Evolutionary conservation across 192 early-diverging fungal genomes (phyloP), one percentile per base, ranked within the genome.

Genomic region (Lobosporangium transversale): DNA sequence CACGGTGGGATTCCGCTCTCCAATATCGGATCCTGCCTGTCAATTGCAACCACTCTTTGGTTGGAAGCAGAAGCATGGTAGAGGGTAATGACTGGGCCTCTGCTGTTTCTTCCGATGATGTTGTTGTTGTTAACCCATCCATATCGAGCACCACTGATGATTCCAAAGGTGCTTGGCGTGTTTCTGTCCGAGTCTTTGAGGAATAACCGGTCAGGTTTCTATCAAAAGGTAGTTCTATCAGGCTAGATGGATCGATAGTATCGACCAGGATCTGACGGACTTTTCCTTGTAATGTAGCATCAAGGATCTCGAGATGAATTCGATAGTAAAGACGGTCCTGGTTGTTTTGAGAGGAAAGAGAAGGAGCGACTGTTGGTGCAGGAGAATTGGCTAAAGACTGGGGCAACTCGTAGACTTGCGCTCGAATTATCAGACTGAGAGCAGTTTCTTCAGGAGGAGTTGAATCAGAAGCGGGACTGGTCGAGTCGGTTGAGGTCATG

Each of bases 21-120:
- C 73, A 76, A 44, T 51, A 67, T 3, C 73, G 64, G 51, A 76
- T 67, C 37, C 65, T 35, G 1, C 52, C 58, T 15, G 59, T 40
- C 73, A 76, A 24, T 21, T 53, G 36, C 45, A 76, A 23, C 73
- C 73, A 76, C 8, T 62, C 52, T 10, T 35, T 33, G 14, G 65
- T 67, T n/a, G 73, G 48, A 21, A 76, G 20, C 26, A 76, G 44
- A 14, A 76, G 31, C 73, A 76, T 76, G 15, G 73, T 76, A 50
- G 4, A 2, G 48, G 3, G 11, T n/a, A 50, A 26, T 23, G 21
- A 21, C 32, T 53, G 0, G 52, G 36, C 49, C 18, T 8, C 42
- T 63, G 51, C 4, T 42, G 26, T 18, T 2, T 9, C n/a, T 7
- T 4, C 26, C 11, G 49, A 9, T 2, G 20, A 24, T 11, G 18